A percentile compares a stretch with the other conserved stretches of the same genome.
Evolutionary conservation across 345 rosid species (phyloP).

Genomic region (Citrus sp.): DNA sequence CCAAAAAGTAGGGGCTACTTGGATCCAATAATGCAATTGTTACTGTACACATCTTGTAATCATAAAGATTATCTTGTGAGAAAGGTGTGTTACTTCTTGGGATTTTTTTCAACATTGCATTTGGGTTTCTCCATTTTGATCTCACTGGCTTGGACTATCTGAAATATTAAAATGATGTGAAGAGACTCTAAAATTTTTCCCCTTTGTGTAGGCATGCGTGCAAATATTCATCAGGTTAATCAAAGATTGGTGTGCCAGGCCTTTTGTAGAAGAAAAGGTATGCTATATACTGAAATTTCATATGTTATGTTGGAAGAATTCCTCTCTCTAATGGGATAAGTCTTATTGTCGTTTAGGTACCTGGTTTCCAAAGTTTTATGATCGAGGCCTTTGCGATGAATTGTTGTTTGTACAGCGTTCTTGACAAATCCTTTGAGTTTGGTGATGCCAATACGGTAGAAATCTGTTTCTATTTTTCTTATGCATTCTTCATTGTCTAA

Average conservation of each 20-base stretch:
- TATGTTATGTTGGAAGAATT: slow-evolving; percentile 1
- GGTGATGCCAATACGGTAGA: slow-evolving; percentile 89
- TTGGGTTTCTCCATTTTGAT: slow-evolving; percentile 12
- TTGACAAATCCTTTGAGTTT: slow-evolving; percentile 87
- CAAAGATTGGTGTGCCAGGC: slow-evolving; percentile 80
- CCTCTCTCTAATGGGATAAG: not conserved
- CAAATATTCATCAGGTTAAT: slow-evolving; percentile 86
- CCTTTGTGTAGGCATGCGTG: slow-evolving; percentile 62
- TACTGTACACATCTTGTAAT: slow-evolving; percentile 63
- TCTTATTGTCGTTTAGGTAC: slow-evolving; percentile 43
- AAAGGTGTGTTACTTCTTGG: slow-evolving; percentile 47
- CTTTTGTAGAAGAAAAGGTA: slow-evolving; percentile 68
- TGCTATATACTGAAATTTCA: not conserved
- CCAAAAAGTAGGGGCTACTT: slow-evolving; percentile 54
- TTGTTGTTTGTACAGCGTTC: slow-evolving; percentile 84
- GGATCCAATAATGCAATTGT: slow-evolving; percentile 62
- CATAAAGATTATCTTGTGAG: slow-evolving; percentile 75
- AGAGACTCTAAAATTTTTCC: slow-evolving; percentile 2
- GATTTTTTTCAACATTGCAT: not conserved
- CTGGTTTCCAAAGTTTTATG: slow-evolving; percentile 74
- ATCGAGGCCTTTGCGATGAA: slow-evolving; percentile 69
- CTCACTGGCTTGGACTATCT: not conserved
- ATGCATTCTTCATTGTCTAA: not conserved
- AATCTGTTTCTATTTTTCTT: not conserved
- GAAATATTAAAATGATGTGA: not conserved